Evolutionary conservation across 768 basidiomycete species (phyloP), one percentile per base, ranked within the genome.

Genomic region (Hygrocybe coccinea): DNA sequence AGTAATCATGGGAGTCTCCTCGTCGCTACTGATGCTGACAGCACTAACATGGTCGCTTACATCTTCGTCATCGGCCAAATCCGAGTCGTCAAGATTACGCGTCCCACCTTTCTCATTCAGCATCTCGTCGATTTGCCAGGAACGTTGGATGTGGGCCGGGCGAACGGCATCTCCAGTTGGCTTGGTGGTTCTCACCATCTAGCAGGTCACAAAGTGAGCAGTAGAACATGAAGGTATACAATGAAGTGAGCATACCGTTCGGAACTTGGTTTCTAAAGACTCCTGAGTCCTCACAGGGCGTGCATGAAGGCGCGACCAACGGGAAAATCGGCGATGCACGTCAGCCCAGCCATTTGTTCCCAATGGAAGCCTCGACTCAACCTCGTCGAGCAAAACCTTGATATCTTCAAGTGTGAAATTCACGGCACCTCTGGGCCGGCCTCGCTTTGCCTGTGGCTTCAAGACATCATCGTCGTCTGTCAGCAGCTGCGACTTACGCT

Each of bases 111-210:
- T 45, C 41, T 63, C 62, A 34, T 63, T 62, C 35, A 68, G 63
- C 5, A 56, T 38, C 1, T 56, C 33, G 2, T 69, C 60, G 51
- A 68, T 59, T 2, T 56, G 6, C 41, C 62, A 64, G 1, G 62
- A 65, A 22, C 46, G 54, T n/a, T 58, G 55, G n/a, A 67, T 45
- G 9, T 67, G 61, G 22, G 57, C 59, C 15, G 65, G 66, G 48
- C 63, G 63, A 0, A 56, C 29, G 2, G 62, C 65, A 59, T 58
- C 59, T 11, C 70, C 67, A 6, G 64, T 71, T n/a, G 69, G 68
- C 58, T 69, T 66, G n/a, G 56, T 63, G 7, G 59, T 61, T 35
- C 59, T 65, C 10, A 64, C 36, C 12, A 67, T 45, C 45, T 62
- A 60, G 35, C 29, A 29, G 29, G 29, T 29, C 29, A 29, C 29